These are phyloP conservation scores for Suhomyces prunicola DNA, from an alignment of 805 yeast species.

Conservation along the genomic window DNA sequence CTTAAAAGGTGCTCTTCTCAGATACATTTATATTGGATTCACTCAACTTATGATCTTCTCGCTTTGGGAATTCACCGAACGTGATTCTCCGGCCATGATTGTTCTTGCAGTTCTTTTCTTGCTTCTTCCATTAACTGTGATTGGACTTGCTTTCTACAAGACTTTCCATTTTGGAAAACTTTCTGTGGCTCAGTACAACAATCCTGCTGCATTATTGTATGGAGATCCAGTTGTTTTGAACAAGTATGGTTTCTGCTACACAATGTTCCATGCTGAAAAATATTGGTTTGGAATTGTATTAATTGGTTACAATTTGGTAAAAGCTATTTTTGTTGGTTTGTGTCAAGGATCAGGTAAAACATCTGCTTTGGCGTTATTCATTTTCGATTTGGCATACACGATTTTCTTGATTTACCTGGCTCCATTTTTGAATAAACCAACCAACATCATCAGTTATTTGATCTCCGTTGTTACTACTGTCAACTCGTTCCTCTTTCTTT, in stretches of 20 bases:
- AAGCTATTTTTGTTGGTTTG: conserved; percentile 70
- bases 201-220: conserved; percentile 84
- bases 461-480: conserved; percentile 69
- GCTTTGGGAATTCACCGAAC: conserved; percentile 79
- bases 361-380: conserved; percentile 72
- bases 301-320: conserved; percentile 58
- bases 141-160: conserved; percentile 65
- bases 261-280: conserved; percentile 77
- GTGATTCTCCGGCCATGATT: conserved; percentile 86
- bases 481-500: conserved; percentile 80
- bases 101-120: conserved; percentile 75
- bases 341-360: conserved; percentile 80
- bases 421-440: conserved; percentile 81
- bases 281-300: conserved; percentile 82
- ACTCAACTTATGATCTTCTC: conserved; percentile 77
- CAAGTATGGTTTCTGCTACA: conserved; percentile 84
- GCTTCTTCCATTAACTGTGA: conserved; percentile 54
- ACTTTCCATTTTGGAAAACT: conserved; percentile 58
- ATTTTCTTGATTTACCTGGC: conserved; percentile 56
- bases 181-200: conserved; percentile 60
- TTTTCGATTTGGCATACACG: conserved; percentile 71
- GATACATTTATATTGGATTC: conserved; percentile 82
- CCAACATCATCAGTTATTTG: conserved; percentile 71
- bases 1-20: conserved; percentile 73
- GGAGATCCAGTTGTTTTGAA: conserved; percentile 71